These are phyloP conservation scores for Aspergillus haitiensis DNA, from an alignment of 495 filamentous ascomycete genomes.

Conservation along the genomic window DNA sequence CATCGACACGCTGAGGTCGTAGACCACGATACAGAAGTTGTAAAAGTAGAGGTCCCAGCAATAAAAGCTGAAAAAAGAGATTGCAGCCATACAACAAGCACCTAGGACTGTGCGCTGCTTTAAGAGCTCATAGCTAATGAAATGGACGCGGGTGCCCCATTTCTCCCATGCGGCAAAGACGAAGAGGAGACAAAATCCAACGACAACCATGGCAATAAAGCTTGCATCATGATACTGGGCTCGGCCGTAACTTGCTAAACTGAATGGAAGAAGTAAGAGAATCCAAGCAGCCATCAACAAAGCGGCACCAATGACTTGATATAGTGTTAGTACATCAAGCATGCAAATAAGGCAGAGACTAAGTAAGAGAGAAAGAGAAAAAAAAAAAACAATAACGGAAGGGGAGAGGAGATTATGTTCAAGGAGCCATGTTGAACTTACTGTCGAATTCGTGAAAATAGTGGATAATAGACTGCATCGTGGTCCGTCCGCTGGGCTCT, in stretches of 20 bases:
- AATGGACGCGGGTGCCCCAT: slow-evolving; percentile 53
- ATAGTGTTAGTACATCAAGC: slow-evolving; percentile 7
- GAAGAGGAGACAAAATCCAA: slow-evolving; percentile 57
- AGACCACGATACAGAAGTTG: slow-evolving; percentile 72
- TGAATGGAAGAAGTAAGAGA: slow-evolving; percentile 65
- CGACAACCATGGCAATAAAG: slow-evolving; percentile 58
- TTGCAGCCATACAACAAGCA: slow-evolving; percentile 55
- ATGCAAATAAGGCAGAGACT: slow-evolving; percentile 11
- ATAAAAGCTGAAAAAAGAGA: slow-evolving; percentile 63
- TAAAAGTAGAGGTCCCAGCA: slow-evolving; percentile 68
- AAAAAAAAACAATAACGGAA: neutral
- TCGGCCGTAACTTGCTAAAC: slow-evolving; percentile 45
- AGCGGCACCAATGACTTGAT: slow-evolving; percentile 53
- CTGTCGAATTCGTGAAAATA: slow-evolving; percentile 63
- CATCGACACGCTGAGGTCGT: slow-evolving; percentile 54
- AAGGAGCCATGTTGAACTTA: slow-evolving; percentile 24
- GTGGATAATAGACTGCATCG: slow-evolving; percentile 48
- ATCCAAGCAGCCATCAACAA: slow-evolving; percentile 58
- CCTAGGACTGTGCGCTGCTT: slow-evolving; percentile 64
- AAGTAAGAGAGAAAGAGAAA: slow-evolving; percentile 2
- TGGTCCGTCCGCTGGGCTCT: slow-evolving; percentile 47
- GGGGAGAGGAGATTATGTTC: neutral
- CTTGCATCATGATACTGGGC: slow-evolving; percentile 50
- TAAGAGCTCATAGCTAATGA: slow-evolving; percentile 62
- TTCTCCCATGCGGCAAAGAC: slow-evolving; percentile 62